Conservation (phyloP, 2,329 filamentous ascomycete genomes). For the Pestalotiopsis sp. region DNA sequence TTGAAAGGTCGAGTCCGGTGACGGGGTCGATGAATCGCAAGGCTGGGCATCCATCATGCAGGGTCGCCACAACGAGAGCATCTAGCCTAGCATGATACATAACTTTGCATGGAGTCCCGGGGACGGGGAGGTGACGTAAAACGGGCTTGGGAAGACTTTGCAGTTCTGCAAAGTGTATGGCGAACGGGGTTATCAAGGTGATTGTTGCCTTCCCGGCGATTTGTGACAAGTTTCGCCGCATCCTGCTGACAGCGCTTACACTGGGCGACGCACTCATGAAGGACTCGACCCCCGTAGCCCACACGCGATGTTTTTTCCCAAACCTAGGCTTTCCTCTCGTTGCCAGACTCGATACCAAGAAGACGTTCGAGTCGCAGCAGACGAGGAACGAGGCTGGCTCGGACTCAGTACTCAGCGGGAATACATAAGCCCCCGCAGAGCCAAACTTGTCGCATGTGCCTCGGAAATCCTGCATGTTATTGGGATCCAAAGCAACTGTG, state of each 20-base stretch:
- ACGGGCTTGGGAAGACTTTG: conserved; percentile 36
- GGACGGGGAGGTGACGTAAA: conserved; percentile 28
- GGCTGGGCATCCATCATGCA: conserved; percentile 45
- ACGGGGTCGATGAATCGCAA: conserved; percentile 60
- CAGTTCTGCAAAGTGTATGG: conserved; percentile 57
- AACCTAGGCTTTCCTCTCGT: conserved; percentile 30
- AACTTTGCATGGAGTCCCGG: conserved; percentile 52
- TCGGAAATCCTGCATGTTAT: conserved; percentile 19
- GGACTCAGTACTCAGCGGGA: conserved; percentile 32
- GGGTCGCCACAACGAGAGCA: conserved; percentile 57
- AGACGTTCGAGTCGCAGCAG: conserved; percentile 33
- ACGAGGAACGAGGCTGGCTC: conserved; percentile 50
- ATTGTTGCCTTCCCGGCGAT: conserved; percentile 44
- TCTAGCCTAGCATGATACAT: conserved; percentile 58
- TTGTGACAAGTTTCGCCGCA: conserved; percentile 43
- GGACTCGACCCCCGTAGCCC: conserved; percentile 54
- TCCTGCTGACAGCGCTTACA: conserved; percentile 50
- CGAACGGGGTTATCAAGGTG: conserved; percentile 52
- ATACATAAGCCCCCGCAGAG: conserved; percentile 28
- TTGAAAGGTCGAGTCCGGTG: conserved; percentile 55
- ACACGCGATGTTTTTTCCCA: conserved; percentile 48
- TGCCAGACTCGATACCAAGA: conserved; percentile 25
- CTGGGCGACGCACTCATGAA: conserved; percentile 47
- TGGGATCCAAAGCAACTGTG: conserved; percentile 33
- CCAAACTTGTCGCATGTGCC: conserved; percentile 27